Evolutionary conservation across 2,329 filamentous ascomycete genomes (phyloP).

Genomic region (Exophiala lecanii-corni): DNA sequence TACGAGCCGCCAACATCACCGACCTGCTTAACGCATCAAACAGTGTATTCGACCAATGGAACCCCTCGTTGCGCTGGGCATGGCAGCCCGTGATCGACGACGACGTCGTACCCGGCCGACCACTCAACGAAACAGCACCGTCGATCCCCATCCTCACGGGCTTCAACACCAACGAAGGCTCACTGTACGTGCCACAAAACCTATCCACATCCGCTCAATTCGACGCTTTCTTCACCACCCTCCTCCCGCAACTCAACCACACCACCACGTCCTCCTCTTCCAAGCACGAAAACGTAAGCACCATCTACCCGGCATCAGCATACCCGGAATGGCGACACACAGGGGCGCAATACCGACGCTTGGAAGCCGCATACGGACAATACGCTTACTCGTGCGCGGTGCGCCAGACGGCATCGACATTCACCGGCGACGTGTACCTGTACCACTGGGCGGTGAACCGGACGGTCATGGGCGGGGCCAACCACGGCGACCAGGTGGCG

Average conservation of each 20-base stretch:
- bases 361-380: conserved; percentile 46
- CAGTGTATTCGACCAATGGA: conserved; percentile 44
- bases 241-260: conserved; percentile 53
- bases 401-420: conserved; percentile 39
- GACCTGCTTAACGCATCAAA: conserved; percentile 40
- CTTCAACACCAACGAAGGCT: conserved; percentile 68
- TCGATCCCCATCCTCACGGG: conserved; percentile 63
- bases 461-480: conserved; percentile 42
- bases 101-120: conserved; percentile 53
- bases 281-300: conserved; percentile 40
- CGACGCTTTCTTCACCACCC: conserved; percentile 54
- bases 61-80: conserved; percentile 51
- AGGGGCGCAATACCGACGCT: conserved; percentile 50
- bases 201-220: conserved; percentile 62
- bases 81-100: conserved; percentile 53
- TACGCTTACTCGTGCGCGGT: conserved; percentile 48
- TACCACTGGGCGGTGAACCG: conserved; percentile 52
- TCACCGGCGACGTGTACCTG: conserved; percentile 41
- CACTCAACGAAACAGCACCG: conserved; percentile 50
- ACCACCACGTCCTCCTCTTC: conserved; percentile 39
- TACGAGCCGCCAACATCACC: conserved; percentile 36
- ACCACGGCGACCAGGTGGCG: conserved; percentile 46
- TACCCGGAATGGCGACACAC: conserved; percentile 35
- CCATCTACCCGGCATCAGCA: conserved; percentile 53
- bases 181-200: conserved; percentile 54